These are phyloP conservation scores for Saprolegnia parasitica DNA, from an alignment of 352 stramenopile species.

Conservation along the genomic window DNA sequence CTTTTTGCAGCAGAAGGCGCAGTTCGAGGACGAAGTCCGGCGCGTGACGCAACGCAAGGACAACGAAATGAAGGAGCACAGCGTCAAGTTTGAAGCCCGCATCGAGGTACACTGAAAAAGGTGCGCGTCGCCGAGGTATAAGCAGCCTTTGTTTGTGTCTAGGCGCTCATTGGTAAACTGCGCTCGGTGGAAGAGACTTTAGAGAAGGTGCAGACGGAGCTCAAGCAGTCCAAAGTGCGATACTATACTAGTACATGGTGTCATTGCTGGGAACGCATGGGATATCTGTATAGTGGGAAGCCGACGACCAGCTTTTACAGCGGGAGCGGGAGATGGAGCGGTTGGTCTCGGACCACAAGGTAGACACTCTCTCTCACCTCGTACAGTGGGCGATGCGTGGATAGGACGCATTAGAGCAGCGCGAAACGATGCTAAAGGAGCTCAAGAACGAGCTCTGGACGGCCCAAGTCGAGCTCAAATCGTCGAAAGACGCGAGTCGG, in stretches of 20 bases:
- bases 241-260: not conserved
- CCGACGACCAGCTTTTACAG: constrained; percentile 52
- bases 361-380: not conserved
- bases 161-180: constrained; percentile 43
- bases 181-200: constrained; percentile 47
- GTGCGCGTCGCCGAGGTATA: not conserved
- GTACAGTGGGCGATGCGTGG: not conserved
- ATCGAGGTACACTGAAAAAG: constrained; percentile 23
- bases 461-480: constrained; percentile 15
- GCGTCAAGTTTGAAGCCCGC: constrained; percentile 29
- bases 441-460: constrained; percentile 53
- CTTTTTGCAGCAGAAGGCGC: constrained; percentile 80
- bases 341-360: constrained; percentile 41
- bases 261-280: not conserved
- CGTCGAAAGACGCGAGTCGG: constrained; percentile 11
- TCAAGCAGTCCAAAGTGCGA: constrained; percentile 45
- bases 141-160: constrained; percentile 27
- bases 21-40: constrained; percentile 69
- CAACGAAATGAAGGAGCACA: constrained; percentile 25
- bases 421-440: constrained; percentile 38
- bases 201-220: constrained; percentile 45
- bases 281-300: constrained; percentile 38
- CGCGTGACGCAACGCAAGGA: constrained; percentile 46
- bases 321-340: constrained; percentile 57
- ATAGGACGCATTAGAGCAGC: constrained; percentile 52